Conservation (phyloP, 129 eudicot genomes). For the Lonicera japonica region DNA sequence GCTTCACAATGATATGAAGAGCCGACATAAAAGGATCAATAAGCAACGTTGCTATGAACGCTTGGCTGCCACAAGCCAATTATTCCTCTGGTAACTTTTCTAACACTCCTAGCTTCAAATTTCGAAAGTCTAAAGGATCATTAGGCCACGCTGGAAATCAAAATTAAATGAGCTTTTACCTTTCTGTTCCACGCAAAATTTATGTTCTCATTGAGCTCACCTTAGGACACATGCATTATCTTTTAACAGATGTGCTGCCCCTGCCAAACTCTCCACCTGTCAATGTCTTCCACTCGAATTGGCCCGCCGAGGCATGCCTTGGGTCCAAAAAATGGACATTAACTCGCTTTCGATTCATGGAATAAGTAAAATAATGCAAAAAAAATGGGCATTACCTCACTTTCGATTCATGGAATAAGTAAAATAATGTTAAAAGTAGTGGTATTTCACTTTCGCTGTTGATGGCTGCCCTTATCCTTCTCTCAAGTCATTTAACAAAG, state of each 20-base stretch:
- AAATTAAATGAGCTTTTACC: constrained; percentile 7
- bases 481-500: no score
- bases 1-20: no score
- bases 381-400: no score
- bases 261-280: constrained; percentile 19
- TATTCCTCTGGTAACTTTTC: not conserved
- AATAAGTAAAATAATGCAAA: no score
- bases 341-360: not conserved
- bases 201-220: constrained; percentile 14
- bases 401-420: no score
- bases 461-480: no score
- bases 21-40: not conserved
- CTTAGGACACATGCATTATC: constrained; percentile 22
- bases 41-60: not conserved
- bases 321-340: constrained; percentile 3
- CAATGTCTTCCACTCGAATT: constrained; percentile 8
- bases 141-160: constrained; percentile 5
- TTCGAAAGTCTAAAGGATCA: not conserved
- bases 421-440: no score
- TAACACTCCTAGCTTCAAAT: not conserved
- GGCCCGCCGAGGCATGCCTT: constrained; percentile 6
- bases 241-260: constrained; percentile 26
- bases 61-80: no score
- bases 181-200: constrained; percentile 11
- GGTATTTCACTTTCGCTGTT: no score